phyloP scores from a whole-genome alignment of 257 asterid species.

The Coffea canephora region DNA sequence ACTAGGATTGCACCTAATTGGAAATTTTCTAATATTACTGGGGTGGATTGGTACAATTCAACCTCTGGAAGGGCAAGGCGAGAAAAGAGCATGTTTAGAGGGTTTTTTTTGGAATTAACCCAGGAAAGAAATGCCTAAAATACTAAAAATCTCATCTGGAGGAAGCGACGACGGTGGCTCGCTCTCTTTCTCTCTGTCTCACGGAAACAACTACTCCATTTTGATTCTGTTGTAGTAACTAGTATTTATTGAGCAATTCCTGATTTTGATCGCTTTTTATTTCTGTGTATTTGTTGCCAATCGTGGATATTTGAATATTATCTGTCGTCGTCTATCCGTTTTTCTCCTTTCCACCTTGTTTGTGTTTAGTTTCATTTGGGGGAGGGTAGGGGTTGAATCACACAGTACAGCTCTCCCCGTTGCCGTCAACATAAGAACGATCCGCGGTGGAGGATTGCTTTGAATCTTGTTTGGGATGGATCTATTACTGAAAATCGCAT shows the following conservation, averaged over 20 bases:
- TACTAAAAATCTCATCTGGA: conserved; percentile 22
- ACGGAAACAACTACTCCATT: background rate
- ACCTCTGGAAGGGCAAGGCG: no score
- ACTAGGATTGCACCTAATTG: no score
- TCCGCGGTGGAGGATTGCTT: background rate
- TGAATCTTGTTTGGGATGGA: conserved; percentile 27
- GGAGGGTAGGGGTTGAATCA: background rate
- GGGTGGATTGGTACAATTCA: no score
- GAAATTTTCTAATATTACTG: no score
- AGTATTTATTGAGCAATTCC: background rate
- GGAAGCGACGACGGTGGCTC: conserved; percentile 31
- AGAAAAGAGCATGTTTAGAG: no score
- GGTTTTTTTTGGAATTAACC: no score
- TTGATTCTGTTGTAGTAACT: background rate
- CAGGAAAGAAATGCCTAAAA: background rate
- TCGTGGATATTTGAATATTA: background rate
- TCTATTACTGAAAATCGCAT: conserved; percentile 31
- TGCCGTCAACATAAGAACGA: background rate
- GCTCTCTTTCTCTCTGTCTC: conserved; percentile 3
- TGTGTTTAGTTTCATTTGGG: background rate
- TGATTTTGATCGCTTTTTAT: conserved; percentile 6
- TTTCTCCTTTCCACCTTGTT: background rate
- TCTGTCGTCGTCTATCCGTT: background rate
- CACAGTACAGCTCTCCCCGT: background rate
- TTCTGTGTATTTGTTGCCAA: background rate